Conservation (phyloP, 805 yeast species). For the Debaryomyces tyrocola region DNA sequence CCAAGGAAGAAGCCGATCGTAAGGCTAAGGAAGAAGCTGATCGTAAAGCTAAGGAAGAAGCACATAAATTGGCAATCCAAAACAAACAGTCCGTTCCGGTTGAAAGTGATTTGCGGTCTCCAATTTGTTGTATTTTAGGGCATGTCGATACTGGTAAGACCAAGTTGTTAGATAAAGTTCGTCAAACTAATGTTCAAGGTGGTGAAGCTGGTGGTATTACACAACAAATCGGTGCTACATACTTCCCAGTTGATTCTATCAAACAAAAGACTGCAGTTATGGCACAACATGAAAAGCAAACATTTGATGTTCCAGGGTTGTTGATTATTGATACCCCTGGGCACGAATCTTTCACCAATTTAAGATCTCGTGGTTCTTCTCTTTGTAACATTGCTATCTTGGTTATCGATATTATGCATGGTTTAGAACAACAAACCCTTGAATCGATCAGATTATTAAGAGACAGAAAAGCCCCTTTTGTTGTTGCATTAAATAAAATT, state of each 20-base stretch:
- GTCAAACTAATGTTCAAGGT: conserved; percentile 99
- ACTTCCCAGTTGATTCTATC: conserved; percentile 95
- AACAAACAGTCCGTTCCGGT: conserved; percentile 13
- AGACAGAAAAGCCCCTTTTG: conserved; percentile 96
- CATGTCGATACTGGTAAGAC: conserved; percentile 99
- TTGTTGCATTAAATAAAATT: conserved; percentile 95
- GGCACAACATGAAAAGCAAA: conserved; percentile 80
- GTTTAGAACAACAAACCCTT: conserved; percentile 95
- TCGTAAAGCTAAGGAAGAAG: conserved; percentile 35
- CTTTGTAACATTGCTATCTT: conserved; percentile 98
- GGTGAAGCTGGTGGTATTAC: conserved; percentile 99
- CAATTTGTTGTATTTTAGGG: conserved; percentile 98
- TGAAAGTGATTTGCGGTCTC: conserved; percentile 82
- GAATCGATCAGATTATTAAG: conserved; percentile 90
- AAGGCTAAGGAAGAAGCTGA: conserved; percentile 29
- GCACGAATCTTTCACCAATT: conserved; percentile 97
- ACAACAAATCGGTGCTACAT: conserved; percentile 99
- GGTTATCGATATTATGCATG: conserved; percentile 99
- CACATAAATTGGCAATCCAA: conserved; percentile 12
- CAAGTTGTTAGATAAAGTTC: conserved; percentile 90
- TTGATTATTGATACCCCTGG: conserved; percentile 98
- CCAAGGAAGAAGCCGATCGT: conserved; percentile 18
- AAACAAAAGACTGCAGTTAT: conserved; percentile 88
- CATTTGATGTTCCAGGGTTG: conserved; percentile 95
- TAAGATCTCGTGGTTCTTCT: conserved; percentile 98